A percentile compares a stretch with the other conserved stretches of the same genome.
Evolutionary conservation across 257 asterid genomes (phyloP).

Genomic region (Cynanchum wilfordii): DNA sequence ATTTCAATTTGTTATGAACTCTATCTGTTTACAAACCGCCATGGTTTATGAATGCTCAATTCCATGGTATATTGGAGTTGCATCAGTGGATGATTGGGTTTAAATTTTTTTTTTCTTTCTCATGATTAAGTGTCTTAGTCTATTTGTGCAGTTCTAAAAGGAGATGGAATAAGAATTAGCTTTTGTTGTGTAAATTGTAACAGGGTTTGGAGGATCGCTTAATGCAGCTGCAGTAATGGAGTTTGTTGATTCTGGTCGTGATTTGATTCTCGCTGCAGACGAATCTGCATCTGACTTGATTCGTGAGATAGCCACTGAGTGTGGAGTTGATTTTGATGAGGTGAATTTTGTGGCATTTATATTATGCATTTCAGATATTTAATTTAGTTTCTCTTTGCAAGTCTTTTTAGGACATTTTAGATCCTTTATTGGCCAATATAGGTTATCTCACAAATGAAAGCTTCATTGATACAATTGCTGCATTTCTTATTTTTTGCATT

Average conservation of each 20-base stretch:
- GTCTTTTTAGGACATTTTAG: not conserved
- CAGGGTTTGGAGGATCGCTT: conserved; percentile 78
- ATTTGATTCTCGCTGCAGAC: conserved; percentile 74
- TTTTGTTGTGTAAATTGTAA: not conserved
- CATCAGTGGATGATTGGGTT: not conserved
- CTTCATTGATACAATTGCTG: not conserved
- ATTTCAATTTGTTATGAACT: too few species aligned
- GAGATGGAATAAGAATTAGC: not conserved
- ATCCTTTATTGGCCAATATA: not conserved
- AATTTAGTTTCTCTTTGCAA: not conserved
- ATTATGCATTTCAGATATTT: not conserved
- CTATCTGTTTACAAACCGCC: too few species aligned
- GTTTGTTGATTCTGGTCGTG: conserved; percentile 80
- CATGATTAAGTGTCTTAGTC: not conserved
- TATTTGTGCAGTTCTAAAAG: not conserved
- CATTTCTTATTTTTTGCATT: not conserved
- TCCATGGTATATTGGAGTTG: not conserved
- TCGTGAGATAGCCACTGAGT: conserved; percentile 68
- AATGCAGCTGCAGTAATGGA: conserved; percentile 50
- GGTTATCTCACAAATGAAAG: not conserved
- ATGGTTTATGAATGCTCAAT: too few species aligned
- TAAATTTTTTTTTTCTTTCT: not conserved
- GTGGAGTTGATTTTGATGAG: conserved; percentile 93
- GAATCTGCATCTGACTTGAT: conserved; percentile 62
- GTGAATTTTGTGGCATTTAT: conserved; percentile 18